These are phyloP conservation scores for Mortierella sp. DNA, from an alignment of 371 early-diverging fungal species.

Conservation along the genomic window DNA sequence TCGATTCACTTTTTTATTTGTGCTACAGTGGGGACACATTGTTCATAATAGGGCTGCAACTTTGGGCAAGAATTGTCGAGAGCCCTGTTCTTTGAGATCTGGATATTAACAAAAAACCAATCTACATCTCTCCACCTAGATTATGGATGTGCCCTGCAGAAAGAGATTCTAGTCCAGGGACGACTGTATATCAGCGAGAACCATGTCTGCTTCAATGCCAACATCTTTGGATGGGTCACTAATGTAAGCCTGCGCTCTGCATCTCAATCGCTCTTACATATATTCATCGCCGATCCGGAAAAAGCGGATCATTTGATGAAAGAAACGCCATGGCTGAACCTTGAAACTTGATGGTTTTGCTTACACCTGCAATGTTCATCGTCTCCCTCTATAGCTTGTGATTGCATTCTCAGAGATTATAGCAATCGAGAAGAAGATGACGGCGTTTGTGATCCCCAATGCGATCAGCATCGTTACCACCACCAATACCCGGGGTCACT, in stretches of 20 bases:
- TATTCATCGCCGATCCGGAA: too few relatives aligned
- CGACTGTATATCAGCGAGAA: conserved; percentile 88
- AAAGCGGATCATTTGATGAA: too few relatives aligned
- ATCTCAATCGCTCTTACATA: background rate
- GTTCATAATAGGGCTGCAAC: too few relatives aligned
- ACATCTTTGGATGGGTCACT: conserved; percentile 97
- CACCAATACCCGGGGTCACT: conserved; percentile 59
- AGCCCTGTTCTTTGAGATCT: too few relatives aligned
- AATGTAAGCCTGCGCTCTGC: conserved; percentile 60
- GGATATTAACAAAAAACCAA: too few relatives aligned
- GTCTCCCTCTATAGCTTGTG: conserved; percentile 64
- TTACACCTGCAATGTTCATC: background rate
- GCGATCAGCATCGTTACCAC: conserved; percentile 84
- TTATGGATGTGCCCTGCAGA: conserved; percentile 92
- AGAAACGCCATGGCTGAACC: too few relatives aligned
- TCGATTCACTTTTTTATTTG: too few relatives aligned
- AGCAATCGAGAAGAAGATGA: conserved; percentile 81
- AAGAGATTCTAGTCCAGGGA: conserved; percentile 93
- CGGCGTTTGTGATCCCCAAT: conserved; percentile 88
- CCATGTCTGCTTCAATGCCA: conserved; percentile 92
- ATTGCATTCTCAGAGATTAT: conserved; percentile 87
- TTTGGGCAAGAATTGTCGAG: too few relatives aligned
- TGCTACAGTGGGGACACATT: too few relatives aligned
- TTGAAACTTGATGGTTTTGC: background rate
- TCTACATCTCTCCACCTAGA: too few relatives aligned